Evolutionary conservation across 305 asterid genomes (phyloP).

Genomic region (Caryopteris hybrid): DNA sequence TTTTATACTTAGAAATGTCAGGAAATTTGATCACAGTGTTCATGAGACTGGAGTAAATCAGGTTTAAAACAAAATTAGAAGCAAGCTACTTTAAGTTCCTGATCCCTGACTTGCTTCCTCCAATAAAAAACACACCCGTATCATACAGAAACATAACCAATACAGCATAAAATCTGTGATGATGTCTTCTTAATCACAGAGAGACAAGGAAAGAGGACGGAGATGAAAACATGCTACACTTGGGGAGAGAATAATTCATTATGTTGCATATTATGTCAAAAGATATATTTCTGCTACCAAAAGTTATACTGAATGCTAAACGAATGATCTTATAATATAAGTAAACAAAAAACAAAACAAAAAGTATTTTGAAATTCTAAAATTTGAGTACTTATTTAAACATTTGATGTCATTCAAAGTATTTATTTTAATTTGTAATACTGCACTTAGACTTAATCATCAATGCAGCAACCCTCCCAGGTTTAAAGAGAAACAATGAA

Average conservation of each 20-base stretch:
- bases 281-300: background rate
- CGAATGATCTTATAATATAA: too few relatives aligned
- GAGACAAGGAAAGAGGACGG: background rate
- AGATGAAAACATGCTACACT: background rate
- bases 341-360: too few relatives aligned
- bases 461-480: background rate
- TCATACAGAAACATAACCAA: background rate
- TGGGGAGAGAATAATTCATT: background rate
- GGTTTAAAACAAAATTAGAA: background rate
- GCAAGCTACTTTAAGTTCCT: background rate
- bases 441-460: too few relatives aligned
- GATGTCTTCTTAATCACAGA: background rate
- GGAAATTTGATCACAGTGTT: slow-evolving; percentile 8
- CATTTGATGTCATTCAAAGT: background rate
- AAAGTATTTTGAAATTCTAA: too few relatives aligned
- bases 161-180: background rate
- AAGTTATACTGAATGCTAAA: background rate
- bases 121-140: background rate
- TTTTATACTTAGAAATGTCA: background rate
- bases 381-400: slow-evolving; percentile 43
- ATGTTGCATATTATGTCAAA: too few relatives aligned
- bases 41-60: background rate
- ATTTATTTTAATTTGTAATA: background rate
- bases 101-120: background rate
- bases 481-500: background rate